Base-by-base conservation (phyloP, 345 rosid genomes). In the Eucalyptus caleyi region DNA sequence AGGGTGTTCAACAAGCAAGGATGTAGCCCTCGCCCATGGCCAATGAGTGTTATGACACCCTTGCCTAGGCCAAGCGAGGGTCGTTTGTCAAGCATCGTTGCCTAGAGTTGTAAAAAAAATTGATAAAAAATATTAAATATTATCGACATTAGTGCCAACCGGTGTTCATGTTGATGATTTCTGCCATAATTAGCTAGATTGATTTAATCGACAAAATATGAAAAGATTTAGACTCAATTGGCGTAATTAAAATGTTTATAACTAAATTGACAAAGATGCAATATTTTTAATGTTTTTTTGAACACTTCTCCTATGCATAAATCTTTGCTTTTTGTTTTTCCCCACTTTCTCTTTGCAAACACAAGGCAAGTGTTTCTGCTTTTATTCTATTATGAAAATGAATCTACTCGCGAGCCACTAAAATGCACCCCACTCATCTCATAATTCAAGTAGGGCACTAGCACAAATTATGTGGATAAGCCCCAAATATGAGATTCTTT, bases 101-200 rank as follows among this genome's bases (percentile, higher is more conserved):
- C 2, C 59, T 1, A 21, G 1, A 53, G 59, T 21, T 53, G 59
- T 53, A 21, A 53, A 53, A 53, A 53, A 19, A 19, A 19, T 53
- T 53, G 9, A 53, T 19, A 19, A 53, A 53, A 53, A 53, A 53
- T 53, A 53, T 53, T 53, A 19, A 53, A 19, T 53, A 19, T 19
- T 53, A 19, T 8, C 26, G 1, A 19, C 24, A 8, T 53, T 19
- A 53, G 5, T 53, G 26, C 11, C 26, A 1, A 53, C 5, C 26
- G 26, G 26, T 53, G 26, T 53, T 2, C 24, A 53, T 21, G 26
- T 53, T 8, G 59, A 53, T 53, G 59, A 53, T 53, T 53, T 53
- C 1, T 2, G 5, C 5, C 2, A 19, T 0, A 21, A 53, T 53
- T 53, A 53, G 5, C 11, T 1, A 19, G 2, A 19, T 53, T 3